Evolutionary conservation across 116 monocot species (phyloP).

Genomic region (Thalassia testudinum): DNA sequence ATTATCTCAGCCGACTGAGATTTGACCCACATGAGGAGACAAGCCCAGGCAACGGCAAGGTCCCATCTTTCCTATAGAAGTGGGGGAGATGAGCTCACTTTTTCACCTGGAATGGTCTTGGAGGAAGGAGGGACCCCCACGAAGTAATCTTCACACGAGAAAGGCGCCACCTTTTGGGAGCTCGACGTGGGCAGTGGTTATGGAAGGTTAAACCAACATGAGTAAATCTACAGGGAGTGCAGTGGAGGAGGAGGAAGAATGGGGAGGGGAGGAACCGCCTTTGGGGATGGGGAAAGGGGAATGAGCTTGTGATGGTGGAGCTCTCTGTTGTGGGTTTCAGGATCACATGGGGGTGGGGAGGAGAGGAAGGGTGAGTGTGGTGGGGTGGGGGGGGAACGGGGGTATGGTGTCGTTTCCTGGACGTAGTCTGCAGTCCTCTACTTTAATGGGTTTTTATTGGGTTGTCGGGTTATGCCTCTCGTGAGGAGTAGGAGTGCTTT

Average conservation of each 20-base stretch:
- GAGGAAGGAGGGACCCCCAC: neutral
- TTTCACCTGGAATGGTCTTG: neutral
- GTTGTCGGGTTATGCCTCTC: no score
- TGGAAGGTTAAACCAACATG: neutral
- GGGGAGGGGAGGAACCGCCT: neutral
- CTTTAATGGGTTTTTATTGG: no score
- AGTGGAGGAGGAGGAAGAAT: neutral
- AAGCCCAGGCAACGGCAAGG: neutral
- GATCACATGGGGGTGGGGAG: neutral
- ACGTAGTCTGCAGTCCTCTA: no score
- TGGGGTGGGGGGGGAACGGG: neutral
- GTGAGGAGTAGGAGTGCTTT: no score
- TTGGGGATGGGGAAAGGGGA: neutral
- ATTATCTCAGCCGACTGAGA: neutral
- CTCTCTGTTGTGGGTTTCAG: neutral
- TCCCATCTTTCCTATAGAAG: neutral
- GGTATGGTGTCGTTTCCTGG: neutral
- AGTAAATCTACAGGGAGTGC: neutral
- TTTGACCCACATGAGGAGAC: neutral
- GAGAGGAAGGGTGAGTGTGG: neutral
- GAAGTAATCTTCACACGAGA: no score
- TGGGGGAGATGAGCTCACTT: neutral
- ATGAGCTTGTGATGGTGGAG: neutral
- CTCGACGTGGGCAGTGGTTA: neutral
- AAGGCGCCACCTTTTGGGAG: no score